Conservation (phyloP, 129 eudicot species). For the Tagetes patula region DNA sequence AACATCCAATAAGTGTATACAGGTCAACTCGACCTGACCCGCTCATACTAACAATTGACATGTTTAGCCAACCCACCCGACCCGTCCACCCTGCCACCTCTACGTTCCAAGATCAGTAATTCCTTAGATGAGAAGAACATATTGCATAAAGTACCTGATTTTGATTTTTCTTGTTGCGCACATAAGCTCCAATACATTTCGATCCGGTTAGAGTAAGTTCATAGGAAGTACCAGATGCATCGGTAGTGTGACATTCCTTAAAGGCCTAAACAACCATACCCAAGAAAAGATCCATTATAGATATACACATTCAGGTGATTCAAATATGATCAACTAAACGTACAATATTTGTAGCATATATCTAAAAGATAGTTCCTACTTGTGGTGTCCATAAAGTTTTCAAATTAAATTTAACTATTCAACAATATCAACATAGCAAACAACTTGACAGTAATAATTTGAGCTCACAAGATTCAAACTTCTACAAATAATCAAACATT, state of each 20-base stretch:
- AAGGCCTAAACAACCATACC: constrained; percentile 49
- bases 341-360: constrained; percentile 5
- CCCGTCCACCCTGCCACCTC: too few relatives aligned
- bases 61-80: background rate
- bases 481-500: background rate
- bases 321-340: background rate
- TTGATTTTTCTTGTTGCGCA: constrained; percentile 74
- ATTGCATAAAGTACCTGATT: constrained; percentile 56
- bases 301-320: background rate
- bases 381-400: background rate
- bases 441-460: background rate
- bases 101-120: too few relatives aligned
- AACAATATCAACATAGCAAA: background rate
- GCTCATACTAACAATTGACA: background rate
- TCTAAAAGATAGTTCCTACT: background rate
- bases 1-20: background rate
- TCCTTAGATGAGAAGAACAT: background rate
- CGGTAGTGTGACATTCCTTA: constrained; percentile 66
- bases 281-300: background rate
- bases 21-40: background rate
- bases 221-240: constrained; percentile 64
- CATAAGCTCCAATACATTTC: constrained; percentile 91
- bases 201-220: constrained; percentile 78
- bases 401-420: background rate
- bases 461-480: background rate